A percentile compares a stretch with the other conserved stretches of the same genome.
Conservation (phyloP, 441 rosid species). For the Corymbia calophylla region DNA sequence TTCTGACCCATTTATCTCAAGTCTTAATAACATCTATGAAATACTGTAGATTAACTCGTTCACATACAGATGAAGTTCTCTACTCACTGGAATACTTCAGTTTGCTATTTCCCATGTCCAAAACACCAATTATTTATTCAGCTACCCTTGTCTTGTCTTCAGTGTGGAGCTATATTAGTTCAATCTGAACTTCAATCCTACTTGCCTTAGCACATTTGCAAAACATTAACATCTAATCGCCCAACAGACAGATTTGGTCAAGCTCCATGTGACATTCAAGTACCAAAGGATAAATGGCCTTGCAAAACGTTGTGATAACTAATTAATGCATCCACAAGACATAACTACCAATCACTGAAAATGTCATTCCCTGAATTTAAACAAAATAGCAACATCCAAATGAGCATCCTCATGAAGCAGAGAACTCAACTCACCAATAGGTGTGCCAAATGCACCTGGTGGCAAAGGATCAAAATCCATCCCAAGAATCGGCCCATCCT, state of each 20-base stretch:
- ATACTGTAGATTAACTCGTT: not conserved
- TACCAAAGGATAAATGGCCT: not conserved
- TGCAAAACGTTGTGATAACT: not conserved
- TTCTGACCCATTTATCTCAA: not conserved
- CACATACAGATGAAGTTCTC: not conserved
- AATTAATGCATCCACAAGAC: not conserved
- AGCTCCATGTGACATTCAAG: not conserved
- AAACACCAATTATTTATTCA: not conserved
- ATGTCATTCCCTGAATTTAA: not conserved
- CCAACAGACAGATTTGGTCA: not conserved
- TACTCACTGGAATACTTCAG: not conserved
- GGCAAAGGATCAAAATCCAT: conserved; percentile 98
- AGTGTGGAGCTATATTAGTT: not conserved
- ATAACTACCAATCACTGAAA: not conserved
- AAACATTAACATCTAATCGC: not conserved
- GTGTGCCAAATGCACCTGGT: conserved; percentile 90
- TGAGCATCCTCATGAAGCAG: not conserved
- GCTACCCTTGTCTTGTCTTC: not conserved
- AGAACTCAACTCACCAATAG: conserved; percentile 43
- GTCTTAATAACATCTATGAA: not conserved
- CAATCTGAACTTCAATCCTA: not conserved
- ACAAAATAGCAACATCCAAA: not conserved
- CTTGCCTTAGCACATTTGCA: not conserved
- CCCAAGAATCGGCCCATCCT: conserved; percentile 95
- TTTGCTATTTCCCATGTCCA: not conserved